phyloP scores from a whole-genome alignment of 371 early-diverging fungal species.

The Syncephalastrum contaminatum region DNA sequence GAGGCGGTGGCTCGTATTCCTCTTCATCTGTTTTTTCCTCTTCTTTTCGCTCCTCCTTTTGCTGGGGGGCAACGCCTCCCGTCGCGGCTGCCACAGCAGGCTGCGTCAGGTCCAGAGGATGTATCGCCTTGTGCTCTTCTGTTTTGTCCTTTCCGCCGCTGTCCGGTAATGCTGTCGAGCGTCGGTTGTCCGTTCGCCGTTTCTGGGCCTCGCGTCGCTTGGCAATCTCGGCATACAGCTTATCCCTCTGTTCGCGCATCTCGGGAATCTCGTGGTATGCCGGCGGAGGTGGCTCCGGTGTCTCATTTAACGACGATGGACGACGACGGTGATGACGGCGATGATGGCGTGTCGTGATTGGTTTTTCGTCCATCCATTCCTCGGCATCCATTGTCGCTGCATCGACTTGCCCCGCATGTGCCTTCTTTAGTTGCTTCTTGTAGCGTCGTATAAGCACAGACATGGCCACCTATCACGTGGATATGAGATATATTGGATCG shows the following conservation, averaged over 20 bases:
- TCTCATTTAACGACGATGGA: background rate
- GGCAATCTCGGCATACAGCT: constrained; percentile 12
- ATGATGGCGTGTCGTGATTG: constrained; percentile 3
- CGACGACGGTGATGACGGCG: background rate
- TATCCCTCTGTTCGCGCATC: constrained; percentile 9
- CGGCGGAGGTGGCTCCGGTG: background rate
- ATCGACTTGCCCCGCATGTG: no score
- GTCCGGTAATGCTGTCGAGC: background rate
- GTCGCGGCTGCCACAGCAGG: background rate
- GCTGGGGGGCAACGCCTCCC: background rate
- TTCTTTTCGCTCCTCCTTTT: background rate
- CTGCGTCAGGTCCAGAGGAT: constrained; percentile 16
- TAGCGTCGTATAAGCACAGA: no score
- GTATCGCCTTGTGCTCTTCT: constrained; percentile 5
- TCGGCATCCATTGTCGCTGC: background rate
- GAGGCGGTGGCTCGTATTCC: constrained; percentile 11
- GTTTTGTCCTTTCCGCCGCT: background rate
- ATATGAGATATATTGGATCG: background rate
- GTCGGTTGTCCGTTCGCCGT: background rate
- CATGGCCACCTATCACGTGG: background rate
- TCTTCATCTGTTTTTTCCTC: background rate
- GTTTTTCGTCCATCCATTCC: constrained; percentile 4
- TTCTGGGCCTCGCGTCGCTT: constrained; percentile 1
- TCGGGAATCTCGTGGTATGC: background rate
- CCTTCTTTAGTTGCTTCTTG: no score